Evolutionary conservation across 164 flowering plant species (phyloP).

Genomic region (Umbilicus rupestris): DNA sequence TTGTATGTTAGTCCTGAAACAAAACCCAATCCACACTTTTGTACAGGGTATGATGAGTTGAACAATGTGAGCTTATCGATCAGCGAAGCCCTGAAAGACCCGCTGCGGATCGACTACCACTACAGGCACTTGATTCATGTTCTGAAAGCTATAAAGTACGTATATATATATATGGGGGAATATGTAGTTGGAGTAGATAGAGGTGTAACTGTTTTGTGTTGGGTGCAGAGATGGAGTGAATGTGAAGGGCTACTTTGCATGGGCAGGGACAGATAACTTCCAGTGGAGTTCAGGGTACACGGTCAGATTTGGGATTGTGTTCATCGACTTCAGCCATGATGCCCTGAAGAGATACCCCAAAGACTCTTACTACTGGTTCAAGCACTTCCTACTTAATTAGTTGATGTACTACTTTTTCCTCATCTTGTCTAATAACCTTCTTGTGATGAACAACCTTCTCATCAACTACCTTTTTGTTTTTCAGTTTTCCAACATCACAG

Average conservation of each 20-base stretch:
- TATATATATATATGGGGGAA: no score
- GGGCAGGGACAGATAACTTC: neutral
- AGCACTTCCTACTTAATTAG: neutral
- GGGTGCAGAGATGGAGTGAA: slow-evolving; percentile 3
- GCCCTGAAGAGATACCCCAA: slow-evolving; percentile 4
- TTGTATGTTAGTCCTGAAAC: no score
- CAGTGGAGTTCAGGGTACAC: slow-evolving; percentile 3
- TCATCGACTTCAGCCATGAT: neutral
- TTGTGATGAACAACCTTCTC: no score
- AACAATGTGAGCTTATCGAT: slow-evolving; percentile 1
- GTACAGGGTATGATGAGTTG: neutral
- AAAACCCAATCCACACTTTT: no score
- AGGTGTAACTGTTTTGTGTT: no score
- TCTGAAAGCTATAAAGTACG: slow-evolving; percentile 1
- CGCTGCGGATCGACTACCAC: slow-evolving; percentile 5
- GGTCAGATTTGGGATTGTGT: neutral
- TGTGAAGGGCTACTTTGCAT: slow-evolving; percentile 5
- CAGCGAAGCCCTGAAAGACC: slow-evolving; percentile 7
- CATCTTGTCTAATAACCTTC: no score
- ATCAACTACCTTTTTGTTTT: no score
- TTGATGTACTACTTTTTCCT: no score
- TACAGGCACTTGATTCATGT: slow-evolving; percentile 1
- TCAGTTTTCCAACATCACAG: no score
- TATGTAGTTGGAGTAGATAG: no score
- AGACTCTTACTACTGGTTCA: slow-evolving; percentile 3